Conservation (phyloP, 169 alveolate genomes). For the Neospora caninum region DNA sequence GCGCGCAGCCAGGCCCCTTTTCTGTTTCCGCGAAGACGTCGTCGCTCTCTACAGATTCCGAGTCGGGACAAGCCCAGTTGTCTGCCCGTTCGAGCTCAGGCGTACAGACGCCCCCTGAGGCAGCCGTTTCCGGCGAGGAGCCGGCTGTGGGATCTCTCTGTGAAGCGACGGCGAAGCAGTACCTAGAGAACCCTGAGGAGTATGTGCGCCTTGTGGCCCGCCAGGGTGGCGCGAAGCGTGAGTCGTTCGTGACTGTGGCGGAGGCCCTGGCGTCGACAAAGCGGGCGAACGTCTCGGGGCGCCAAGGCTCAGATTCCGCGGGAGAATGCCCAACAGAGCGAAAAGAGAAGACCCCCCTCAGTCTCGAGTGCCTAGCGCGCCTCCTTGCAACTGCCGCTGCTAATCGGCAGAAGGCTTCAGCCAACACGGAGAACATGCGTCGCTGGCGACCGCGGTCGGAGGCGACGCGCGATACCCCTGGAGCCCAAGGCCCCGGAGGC, state of each 20-base stretch:
- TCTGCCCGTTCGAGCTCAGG: background rate
- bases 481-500: background rate
- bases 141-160: background rate
- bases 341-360: background rate
- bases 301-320: background rate
- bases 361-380: conserved; percentile 5
- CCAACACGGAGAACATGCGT: background rate
- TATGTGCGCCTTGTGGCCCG: background rate
- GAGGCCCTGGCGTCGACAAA: background rate
- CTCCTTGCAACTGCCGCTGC: background rate
- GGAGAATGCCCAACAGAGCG: background rate
- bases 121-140: background rate
- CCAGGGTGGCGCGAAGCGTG: background rate
- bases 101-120: background rate
- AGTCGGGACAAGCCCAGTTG: too few species aligned
- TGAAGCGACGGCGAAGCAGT: background rate
- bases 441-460: conserved; percentile 12
- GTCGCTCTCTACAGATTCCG: too few species aligned
- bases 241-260: background rate
- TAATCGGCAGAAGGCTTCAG: background rate
- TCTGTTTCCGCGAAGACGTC: background rate
- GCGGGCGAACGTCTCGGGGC: background rate
- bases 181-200: background rate
- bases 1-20: background rate
- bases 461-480: background rate